A percentile compares a stretch with the other conserved stretches of the same genome.
phyloP scores from a whole-genome alignment of 805 yeast genomes.

The Zygotorulaspora sp. region DNA sequence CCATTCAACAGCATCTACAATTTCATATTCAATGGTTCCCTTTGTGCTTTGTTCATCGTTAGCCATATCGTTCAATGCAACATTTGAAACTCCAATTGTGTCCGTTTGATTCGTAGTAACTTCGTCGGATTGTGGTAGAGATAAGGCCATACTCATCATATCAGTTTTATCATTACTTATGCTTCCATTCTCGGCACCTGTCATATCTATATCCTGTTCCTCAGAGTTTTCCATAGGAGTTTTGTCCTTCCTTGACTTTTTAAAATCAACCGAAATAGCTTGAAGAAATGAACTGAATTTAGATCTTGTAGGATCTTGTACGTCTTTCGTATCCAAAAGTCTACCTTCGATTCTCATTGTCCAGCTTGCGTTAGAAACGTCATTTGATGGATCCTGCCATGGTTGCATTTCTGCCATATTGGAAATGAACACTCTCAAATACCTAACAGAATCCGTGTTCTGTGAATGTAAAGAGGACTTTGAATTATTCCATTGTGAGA shows the following conservation, averaged over 20 bases:
- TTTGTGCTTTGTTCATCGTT: neutral
- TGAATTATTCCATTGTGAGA: slow-evolving; percentile 43
- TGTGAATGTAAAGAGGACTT: slow-evolving; percentile 26
- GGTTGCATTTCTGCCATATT: slow-evolving; percentile 82
- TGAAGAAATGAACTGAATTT: slow-evolving; percentile 78
- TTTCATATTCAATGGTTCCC: slow-evolving; percentile 7
- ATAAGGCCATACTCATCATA: slow-evolving; percentile 13
- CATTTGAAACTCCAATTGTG: neutral
- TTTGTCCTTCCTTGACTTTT: slow-evolving; percentile 13
- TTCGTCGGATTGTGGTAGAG: slow-evolving; percentile 16
- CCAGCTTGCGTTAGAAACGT: slow-evolving; percentile 56
- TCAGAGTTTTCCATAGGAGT: slow-evolving; percentile 7
- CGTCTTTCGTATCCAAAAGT: slow-evolving; percentile 49
- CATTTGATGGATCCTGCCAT: slow-evolving; percentile 55
- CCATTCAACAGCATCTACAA: slow-evolving; percentile 67
- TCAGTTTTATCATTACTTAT: neutral
- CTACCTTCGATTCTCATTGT: slow-evolving; percentile 86
- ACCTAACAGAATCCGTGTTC: slow-evolving; percentile 39
- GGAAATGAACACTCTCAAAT: slow-evolving; percentile 76
- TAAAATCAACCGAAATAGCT: slow-evolving; percentile 77
- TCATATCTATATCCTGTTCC: slow-evolving; percentile 15
- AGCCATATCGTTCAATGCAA: neutral
- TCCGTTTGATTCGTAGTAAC: slow-evolving; percentile 39
- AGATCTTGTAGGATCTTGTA: slow-evolving; percentile 46
- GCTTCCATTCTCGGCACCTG: slow-evolving; percentile 6